These are phyloP conservation scores for Craspedostauros australis DNA, from an alignment of 108 stramenopile species.

Conservation along the genomic window DNA sequence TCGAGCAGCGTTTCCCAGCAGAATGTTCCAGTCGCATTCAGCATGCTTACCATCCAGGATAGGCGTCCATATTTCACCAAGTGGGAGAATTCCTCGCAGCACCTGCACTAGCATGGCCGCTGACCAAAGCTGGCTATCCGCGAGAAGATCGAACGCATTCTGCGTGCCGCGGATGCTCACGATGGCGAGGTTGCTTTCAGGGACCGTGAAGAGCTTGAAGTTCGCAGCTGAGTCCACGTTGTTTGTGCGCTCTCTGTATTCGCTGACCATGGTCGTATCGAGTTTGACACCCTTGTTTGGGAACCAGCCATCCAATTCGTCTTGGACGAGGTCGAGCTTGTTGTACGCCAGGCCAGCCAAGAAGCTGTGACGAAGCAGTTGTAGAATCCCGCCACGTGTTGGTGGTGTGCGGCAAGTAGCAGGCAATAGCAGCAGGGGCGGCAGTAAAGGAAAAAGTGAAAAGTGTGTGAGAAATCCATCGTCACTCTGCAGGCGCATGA, in stretches of 20 bases:
- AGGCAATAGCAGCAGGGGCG: too few species aligned
- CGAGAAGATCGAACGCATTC: slow-evolving; percentile 38
- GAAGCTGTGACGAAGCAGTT: slow-evolving; percentile 37
- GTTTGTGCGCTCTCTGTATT: background rate
- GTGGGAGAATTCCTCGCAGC: slow-evolving; percentile 30
- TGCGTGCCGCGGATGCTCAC: slow-evolving; percentile 54
- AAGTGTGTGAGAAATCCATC: too few species aligned
- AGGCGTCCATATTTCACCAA: slow-evolving; percentile 43
- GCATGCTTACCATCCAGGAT: slow-evolving; percentile 36
- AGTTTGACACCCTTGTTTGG: too few species aligned
- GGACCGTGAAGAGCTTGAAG: slow-evolving; percentile 42
- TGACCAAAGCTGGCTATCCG: slow-evolving; percentile 51
- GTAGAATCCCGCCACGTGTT: slow-evolving; percentile 7
- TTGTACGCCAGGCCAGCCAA: slow-evolving; percentile 24
- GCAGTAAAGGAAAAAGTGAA: too few species aligned
- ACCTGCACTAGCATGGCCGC: slow-evolving; percentile 38
- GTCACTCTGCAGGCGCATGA: too few species aligned
- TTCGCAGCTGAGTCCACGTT: too few species aligned
- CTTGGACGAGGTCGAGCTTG: slow-evolving; percentile 23
- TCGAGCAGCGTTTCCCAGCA: background rate
- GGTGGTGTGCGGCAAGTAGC: too few species aligned
- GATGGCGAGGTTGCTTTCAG: slow-evolving; percentile 7
- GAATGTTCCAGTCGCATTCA: background rate
- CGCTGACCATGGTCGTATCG: slow-evolving; percentile 13
- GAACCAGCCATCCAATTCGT: slow-evolving; percentile 41